A percentile compares a stretch with the other conserved stretches of the same genome.
These are phyloP conservation scores for Pyricularia grisea DNA, from an alignment of 2,329 filamentous ascomycete species.

Conservation along the genomic window DNA sequence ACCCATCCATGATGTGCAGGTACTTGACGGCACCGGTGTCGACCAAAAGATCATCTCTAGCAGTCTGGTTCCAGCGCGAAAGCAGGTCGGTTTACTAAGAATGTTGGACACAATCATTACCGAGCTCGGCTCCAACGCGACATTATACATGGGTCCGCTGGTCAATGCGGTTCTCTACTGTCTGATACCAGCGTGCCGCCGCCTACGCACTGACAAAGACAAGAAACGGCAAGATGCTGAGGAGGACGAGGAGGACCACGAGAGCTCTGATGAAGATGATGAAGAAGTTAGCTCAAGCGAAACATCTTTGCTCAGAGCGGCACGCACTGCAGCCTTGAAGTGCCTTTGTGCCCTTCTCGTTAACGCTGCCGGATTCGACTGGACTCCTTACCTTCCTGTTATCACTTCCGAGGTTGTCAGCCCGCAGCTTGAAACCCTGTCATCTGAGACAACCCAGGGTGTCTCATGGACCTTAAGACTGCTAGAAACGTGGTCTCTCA, in stretches of 20 bases:
- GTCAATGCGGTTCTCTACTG: slow-evolving; percentile 76
- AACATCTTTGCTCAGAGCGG: slow-evolving; percentile 53
- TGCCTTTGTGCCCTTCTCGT: slow-evolving; percentile 73
- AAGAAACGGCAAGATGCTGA: slow-evolving; percentile 19
- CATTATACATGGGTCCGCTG: slow-evolving; percentile 57
- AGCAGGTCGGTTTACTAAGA: slow-evolving; percentile 84
- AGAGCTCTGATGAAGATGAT: slow-evolving; percentile 15
- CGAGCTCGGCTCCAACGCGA: slow-evolving; percentile 67
- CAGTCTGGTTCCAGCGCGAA: slow-evolving; percentile 57
- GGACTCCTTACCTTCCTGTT: slow-evolving; percentile 58
- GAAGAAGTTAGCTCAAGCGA: slow-evolving; percentile 27
- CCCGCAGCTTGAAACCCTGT: slow-evolving; percentile 68
- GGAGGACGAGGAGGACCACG: slow-evolving; percentile 24
- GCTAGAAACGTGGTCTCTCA: slow-evolving; percentile 70
- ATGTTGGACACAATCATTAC: slow-evolving; percentile 84
- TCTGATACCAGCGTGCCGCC: slow-evolving; percentile 59
- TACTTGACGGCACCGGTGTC: slow-evolving; percentile 42
- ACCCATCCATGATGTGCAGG: slow-evolving; percentile 49
- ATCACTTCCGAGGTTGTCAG: slow-evolving; percentile 70
- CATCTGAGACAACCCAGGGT: slow-evolving; percentile 79
- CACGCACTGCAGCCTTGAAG: slow-evolving; percentile 68
- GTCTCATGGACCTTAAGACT: slow-evolving; percentile 75
- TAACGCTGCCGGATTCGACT: slow-evolving; percentile 60
- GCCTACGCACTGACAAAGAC: slow-evolving; percentile 31
- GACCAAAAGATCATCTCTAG: slow-evolving; percentile 44